Conservation (phyloP, 495 filamentous ascomycete genomes). For the Trichoderma parareesei region DNA sequence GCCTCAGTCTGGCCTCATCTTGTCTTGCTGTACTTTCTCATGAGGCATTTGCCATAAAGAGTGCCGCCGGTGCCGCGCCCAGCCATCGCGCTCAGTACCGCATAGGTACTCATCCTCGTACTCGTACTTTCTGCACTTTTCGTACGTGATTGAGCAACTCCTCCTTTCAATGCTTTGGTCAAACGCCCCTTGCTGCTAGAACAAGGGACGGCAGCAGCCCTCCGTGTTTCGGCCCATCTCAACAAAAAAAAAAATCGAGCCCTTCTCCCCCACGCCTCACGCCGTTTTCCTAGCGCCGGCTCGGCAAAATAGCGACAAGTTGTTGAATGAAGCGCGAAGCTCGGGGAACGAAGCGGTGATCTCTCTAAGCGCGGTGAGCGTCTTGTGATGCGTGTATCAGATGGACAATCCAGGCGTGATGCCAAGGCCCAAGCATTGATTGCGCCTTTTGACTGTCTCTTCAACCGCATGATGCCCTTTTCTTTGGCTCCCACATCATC, state of each 20-base stretch:
- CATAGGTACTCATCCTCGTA: no score
- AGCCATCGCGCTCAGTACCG: neutral
- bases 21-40: no score
- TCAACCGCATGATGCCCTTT: neutral
- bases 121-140: neutral
- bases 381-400: neutral
- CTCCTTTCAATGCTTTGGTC: neutral
- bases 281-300: neutral
- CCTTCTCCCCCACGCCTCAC: constrained; percentile 1
- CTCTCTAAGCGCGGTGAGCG: neutral
- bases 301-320: neutral
- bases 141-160: neutral
- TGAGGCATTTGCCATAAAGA: no score
- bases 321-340: neutral
- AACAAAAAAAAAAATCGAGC: constrained; percentile 8
- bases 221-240: constrained; percentile 7
- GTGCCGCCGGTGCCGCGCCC: no score
- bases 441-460: neutral
- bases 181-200: neutral
- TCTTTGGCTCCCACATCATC: neutral
- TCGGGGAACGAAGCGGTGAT: neutral
- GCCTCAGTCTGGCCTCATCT: no score
- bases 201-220: neutral
- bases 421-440: neutral
- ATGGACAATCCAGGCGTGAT: neutral